These are phyloP conservation scores for Collybia mongolica DNA, from an alignment of 768 basidiomycete genomes.

Conservation along the genomic window DNA sequence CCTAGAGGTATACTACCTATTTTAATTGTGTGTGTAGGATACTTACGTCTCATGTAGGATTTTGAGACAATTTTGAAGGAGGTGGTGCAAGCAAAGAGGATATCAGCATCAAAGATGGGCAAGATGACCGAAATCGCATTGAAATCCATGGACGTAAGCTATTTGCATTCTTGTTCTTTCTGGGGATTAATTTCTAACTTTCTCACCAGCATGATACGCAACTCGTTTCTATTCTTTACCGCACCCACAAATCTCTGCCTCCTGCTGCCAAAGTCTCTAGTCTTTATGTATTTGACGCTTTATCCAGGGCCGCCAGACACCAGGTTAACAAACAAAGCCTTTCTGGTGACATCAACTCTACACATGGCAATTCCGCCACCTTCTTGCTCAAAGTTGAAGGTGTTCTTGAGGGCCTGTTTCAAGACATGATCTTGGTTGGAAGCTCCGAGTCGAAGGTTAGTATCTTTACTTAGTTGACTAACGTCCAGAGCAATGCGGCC, in stretches of 20 bases:
- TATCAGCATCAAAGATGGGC: conserved; percentile 86
- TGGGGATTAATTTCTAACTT: neutral
- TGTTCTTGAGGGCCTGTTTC: conserved; percentile 84
- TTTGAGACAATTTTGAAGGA: conserved; percentile 83
- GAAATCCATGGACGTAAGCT: conserved; percentile 72
- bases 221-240: conserved; percentile 85
- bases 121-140: conserved; percentile 74
- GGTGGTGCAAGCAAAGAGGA: conserved; percentile 76
- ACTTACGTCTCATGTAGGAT: conserved; percentile 43
- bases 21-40: neutral
- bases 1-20: conserved; percentile 34
- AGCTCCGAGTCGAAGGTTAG: conserved; percentile 85
- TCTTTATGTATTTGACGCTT: conserved; percentile 92
- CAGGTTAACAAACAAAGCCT: conserved; percentile 64
- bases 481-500: neutral
- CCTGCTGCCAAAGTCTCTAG: conserved; percentile 75
- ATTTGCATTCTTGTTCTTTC: neutral
- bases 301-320: conserved; percentile 79
- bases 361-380: conserved; percentile 70
- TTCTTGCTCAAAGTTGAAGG: conserved; percentile 91
- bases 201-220: conserved; percentile 74
- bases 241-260: conserved; percentile 80
- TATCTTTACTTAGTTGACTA: conserved; percentile 19
- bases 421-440: conserved; percentile 72
- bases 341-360: conserved; percentile 52